Evolutionary conservation across 371 early-diverging fungal genomes (phyloP).

Genomic region (Sporodiniella umbellata): DNA sequence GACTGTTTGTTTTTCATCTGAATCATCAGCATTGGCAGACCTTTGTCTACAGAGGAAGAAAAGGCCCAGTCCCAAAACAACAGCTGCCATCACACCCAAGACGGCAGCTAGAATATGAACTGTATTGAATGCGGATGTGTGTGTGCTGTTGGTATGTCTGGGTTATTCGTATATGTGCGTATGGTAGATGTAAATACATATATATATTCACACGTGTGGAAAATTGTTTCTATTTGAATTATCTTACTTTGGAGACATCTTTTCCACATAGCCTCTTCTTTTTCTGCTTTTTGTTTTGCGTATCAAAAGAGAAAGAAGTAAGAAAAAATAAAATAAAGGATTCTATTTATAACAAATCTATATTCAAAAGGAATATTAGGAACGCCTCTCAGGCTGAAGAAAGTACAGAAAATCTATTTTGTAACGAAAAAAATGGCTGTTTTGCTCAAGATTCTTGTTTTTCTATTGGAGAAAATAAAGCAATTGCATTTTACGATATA

Average conservation of each 20-base stretch:
- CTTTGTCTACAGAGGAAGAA: conserved; percentile 24
- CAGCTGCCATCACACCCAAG: conserved; percentile 27
- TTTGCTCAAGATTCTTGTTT: background rate
- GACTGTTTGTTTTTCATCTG: background rate
- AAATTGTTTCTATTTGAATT: too few species aligned
- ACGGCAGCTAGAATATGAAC: conserved; percentile 37
- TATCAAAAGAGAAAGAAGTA: background rate
- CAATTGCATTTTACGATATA: too few species aligned
- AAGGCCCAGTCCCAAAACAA: conserved; percentile 26
- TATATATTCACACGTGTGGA: too few species aligned
- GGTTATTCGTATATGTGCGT: too few species aligned
- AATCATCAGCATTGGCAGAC: background rate
- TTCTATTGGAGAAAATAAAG: conserved; percentile 1
- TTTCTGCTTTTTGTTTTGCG: background rate
- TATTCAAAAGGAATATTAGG: background rate
- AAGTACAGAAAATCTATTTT: background rate
- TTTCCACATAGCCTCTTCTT: background rate
- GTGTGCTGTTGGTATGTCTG: background rate
- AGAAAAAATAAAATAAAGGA: background rate
- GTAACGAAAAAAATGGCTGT: too few species aligned
- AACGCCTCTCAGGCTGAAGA: background rate
- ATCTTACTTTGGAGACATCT: background rate
- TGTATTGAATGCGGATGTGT: conserved; percentile 32
- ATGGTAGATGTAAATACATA: too few species aligned
- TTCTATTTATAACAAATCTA: background rate